phyloP scores from a whole-genome alignment of 2,329 filamentous ascomycete genomes.

The Beauveria rudraprayagi region DNA sequence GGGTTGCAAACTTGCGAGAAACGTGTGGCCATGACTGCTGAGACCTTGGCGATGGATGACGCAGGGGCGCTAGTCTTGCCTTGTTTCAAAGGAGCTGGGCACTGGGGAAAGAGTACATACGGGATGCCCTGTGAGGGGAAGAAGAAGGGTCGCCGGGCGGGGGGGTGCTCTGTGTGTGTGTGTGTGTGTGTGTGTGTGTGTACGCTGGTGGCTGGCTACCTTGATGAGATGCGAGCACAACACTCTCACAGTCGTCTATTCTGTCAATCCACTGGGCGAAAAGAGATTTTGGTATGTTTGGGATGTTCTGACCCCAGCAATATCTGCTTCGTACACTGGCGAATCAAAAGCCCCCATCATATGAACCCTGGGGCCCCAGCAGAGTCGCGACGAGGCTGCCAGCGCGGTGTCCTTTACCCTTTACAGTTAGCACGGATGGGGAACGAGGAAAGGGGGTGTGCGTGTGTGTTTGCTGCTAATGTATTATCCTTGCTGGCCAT shows the following conservation, averaged over 20 bases:
- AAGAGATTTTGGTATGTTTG: no score
- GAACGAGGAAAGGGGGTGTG: not conserved
- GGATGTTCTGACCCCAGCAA: no score
- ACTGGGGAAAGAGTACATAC: not conserved
- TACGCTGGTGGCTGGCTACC: not conserved
- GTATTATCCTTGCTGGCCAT: slow-evolving; percentile 1
- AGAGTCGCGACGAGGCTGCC: slow-evolving; percentile 3
- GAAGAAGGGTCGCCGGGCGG: not conserved
- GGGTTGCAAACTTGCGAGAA: no score
- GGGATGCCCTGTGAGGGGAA: not conserved
- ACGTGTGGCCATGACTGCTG: not conserved
- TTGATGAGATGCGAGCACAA: not conserved
- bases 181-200: not conserved
- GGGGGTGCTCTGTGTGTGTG: not conserved
- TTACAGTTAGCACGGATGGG: not conserved
- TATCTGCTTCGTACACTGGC: not conserved
- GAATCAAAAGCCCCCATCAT: not conserved
- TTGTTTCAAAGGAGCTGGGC: slow-evolving; percentile 5
- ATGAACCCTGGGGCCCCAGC: not conserved
- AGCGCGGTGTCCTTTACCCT: slow-evolving; percentile 7
- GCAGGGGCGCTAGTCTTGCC: slow-evolving; percentile 5
- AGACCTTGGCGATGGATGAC: not conserved
- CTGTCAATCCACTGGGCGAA: not conserved
- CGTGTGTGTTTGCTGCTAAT: no score
- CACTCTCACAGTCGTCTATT: slow-evolving; percentile 1